Evolutionary conservation across 2,329 filamentous ascomycete species (phyloP).

Genomic region (Cladophialophora immunda): DNA sequence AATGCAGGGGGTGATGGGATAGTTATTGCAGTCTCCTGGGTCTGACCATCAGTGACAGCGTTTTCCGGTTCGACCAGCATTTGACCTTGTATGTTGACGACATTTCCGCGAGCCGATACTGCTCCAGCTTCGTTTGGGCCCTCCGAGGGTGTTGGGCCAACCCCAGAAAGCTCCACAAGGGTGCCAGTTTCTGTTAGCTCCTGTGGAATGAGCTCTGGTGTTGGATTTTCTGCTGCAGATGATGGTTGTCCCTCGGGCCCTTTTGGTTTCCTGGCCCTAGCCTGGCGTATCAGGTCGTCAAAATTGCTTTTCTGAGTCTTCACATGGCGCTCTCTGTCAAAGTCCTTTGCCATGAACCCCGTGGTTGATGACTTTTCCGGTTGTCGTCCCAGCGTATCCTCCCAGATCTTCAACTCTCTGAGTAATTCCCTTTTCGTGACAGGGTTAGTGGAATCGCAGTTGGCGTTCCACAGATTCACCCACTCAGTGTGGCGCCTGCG

Average conservation of each 20-base stretch:
- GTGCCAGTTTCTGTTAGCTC: neutral
- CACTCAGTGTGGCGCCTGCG: slow-evolving; percentile 88
- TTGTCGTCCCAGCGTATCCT: slow-evolving; percentile 77
- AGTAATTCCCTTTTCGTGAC: slow-evolving; percentile 76
- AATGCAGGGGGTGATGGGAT: neutral
- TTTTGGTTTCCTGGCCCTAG: slow-evolving; percentile 27
- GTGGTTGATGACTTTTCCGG: slow-evolving; percentile 25
- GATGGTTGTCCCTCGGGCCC: neutral
- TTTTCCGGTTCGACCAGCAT: neutral
- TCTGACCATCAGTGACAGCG: neutral
- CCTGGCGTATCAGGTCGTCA: slow-evolving; percentile 74
- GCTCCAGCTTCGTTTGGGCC: neutral
- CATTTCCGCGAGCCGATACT: neutral
- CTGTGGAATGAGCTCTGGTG: neutral
- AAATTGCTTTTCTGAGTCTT: slow-evolving; percentile 78
- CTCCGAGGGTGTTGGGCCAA: neutral
- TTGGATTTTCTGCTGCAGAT: neutral
- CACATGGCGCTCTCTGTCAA: slow-evolving; percentile 81
- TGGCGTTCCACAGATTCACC: slow-evolving; percentile 96
- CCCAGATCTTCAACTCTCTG: slow-evolving; percentile 84
- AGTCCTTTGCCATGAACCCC: slow-evolving; percentile 83
- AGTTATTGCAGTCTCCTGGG: neutral
- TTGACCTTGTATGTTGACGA: neutral
- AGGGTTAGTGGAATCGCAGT: slow-evolving; percentile 83
- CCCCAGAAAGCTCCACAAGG: neutral